A percentile compares a stretch with the other conserved stretches of the same genome.
Conservation (phyloP, 805 yeast species). For the Teunomyces atbi region DNA sequence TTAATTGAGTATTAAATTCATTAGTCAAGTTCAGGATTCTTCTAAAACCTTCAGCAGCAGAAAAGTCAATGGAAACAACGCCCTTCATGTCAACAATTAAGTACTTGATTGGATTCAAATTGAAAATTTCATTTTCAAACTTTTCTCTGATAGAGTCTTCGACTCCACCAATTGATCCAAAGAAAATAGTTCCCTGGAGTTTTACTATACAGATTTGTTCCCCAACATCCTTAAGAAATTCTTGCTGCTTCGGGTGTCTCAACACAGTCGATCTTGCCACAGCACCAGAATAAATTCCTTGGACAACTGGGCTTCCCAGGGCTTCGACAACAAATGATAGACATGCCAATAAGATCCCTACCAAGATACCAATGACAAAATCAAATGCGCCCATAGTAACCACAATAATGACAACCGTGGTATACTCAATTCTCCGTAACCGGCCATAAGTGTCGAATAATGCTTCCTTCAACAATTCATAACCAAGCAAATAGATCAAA, state of each 20-base stretch:
- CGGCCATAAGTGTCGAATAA: constrained; percentile 80
- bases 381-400: constrained; percentile 94
- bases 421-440: constrained; percentile 72
- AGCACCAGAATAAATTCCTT: constrained; percentile 80
- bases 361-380: constrained; percentile 88
- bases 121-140: constrained; percentile 54
- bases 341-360: constrained; percentile 89
- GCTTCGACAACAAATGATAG: constrained; percentile 94
- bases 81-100: constrained; percentile 81
- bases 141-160: constrained; percentile 69
- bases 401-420: constrained; percentile 83
- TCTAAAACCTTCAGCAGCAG: constrained; percentile 94
- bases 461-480: constrained; percentile 86
- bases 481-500: constrained; percentile 83
- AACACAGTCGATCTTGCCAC: constrained; percentile 90
- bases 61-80: constrained; percentile 80
- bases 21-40: constrained; percentile 76
- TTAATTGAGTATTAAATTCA: constrained; percentile 65
- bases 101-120: constrained; percentile 66
- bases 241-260: constrained; percentile 86
- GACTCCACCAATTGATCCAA: constrained; percentile 92
- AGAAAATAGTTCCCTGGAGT: constrained; percentile 84
- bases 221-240: constrained; percentile 80
- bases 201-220: constrained; percentile 86
- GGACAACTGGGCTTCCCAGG: constrained; percentile 76